Base-by-base conservation (phyloP, 768 basidiomycete species). In the Lactifluus rugatus region DNA sequence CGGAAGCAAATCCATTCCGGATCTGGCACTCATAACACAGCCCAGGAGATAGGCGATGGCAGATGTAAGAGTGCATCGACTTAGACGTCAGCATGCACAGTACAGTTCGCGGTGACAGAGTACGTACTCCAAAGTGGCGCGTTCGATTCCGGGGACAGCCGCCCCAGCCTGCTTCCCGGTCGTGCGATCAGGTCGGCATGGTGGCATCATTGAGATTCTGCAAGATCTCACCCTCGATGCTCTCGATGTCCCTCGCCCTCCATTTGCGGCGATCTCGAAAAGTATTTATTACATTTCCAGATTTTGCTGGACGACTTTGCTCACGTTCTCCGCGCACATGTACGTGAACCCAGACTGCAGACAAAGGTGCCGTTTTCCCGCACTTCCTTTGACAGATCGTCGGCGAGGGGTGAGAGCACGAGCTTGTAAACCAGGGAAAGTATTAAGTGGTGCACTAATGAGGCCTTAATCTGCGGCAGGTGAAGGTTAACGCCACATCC, bases 401-500 rank as follows among this genome's bases (percentile, higher is more conserved):
- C 32, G n/a, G 6, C 16, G 23, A 49, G 28, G 19, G 28, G 28
- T 31, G 21, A 1, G 28, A 44, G 42, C 10, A 44, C 11, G 52
- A 19, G 21, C 8, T 45, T 19, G 17, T 36, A 34, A 3, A 19
- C 41, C 19, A 41, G 19, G 42, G 23, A 44, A 23, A 44, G 19
- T 25, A 45, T 21, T 16, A 46, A 46, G 45, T 23, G 17, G 41
- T 21, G 51, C 34, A 32, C 16, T 16, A 49, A 45, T 19, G 32
- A 44, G 47, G 42, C 10, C 28, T 41, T 49, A 54, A 60, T 60
- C 59, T 60, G 49, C 54, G 37, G 17, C 23, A 26, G 21, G n/a
- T 32, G 41, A 62, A 60, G 52, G 48, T 39, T 60, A 62, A 62
- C 61, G 61, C 61, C 61, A 60, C 61, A 60, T 51, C 52, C 46